phyloP scores from a whole-genome alignment of 2,329 filamentous ascomycete species.

The Colletotrichum sp. region DNA sequence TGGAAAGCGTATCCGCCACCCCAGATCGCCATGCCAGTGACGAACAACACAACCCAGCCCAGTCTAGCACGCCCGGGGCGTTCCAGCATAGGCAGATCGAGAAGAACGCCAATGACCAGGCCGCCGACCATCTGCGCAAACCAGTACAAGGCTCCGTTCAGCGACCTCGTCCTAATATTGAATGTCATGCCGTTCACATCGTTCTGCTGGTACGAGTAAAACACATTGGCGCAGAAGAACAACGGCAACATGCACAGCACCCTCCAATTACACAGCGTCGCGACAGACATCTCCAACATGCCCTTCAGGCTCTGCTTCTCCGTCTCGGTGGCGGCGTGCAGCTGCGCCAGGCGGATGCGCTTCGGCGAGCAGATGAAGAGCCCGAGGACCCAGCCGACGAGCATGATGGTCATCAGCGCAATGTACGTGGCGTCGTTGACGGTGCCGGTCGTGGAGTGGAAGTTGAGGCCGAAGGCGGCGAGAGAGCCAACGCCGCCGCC shows the following conservation, averaged over 20 bases:
- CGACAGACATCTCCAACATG: constrained; percentile 38
- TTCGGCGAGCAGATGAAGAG: constrained; percentile 53
- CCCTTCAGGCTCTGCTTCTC: constrained; percentile 42
- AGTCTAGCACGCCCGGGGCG: constrained; percentile 50
- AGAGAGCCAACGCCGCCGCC: constrained; percentile 48
- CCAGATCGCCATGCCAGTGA: constrained; percentile 58
- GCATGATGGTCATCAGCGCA: constrained; percentile 53
- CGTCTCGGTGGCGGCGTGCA: constrained; percentile 38
- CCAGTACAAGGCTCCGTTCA: constrained; percentile 61
- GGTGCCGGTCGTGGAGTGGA: constrained; percentile 41
- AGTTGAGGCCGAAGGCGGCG: constrained; percentile 49
- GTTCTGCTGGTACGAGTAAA: constrained; percentile 63
- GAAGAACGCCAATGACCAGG: constrained; percentile 48
- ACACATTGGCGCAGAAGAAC: constrained; percentile 61
- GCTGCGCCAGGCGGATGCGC: constrained; percentile 41
- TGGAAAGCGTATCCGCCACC: constrained; percentile 71
- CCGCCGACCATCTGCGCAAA: constrained; percentile 61
- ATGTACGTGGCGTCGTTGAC: constrained; percentile 56
- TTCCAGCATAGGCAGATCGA: constrained; percentile 47
- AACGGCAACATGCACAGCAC: constrained; percentile 55
- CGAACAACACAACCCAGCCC: constrained; percentile 51
- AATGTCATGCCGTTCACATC: constrained; percentile 59
- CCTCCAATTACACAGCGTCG: constrained; percentile 46
- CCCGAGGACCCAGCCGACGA: constrained; percentile 51
- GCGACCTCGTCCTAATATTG: constrained; percentile 58